Evolutionary conservation across 257 asterid species (phyloP).

Genomic region (Coffea eugenioides): DNA sequence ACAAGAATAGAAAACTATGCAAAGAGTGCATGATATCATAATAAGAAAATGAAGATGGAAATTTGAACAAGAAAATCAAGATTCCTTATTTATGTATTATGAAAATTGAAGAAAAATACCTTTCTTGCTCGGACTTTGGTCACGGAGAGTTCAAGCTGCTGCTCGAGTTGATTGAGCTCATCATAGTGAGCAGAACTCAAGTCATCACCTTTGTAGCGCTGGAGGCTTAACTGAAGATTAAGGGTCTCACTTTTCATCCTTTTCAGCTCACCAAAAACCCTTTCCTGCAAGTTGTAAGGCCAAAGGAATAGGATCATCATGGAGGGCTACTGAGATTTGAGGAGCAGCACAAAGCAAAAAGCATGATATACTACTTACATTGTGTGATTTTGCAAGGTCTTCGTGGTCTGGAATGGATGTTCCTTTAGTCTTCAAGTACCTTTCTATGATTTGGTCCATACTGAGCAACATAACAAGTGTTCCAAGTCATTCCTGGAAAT

Average conservation of each 20-base stretch:
- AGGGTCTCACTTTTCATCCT: constrained; percentile 58
- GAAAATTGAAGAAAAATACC: constrained; percentile 32
- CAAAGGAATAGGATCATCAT: background rate
- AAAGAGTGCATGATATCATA: too few species aligned
- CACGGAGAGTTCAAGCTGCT: constrained; percentile 54
- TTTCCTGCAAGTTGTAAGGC: constrained; percentile 34
- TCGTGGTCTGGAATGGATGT: constrained; percentile 36
- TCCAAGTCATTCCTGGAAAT: background rate
- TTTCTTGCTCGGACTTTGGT: constrained; percentile 68
- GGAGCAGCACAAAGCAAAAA: background rate
- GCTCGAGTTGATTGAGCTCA: constrained; percentile 58
- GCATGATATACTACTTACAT: constrained; percentile 19
- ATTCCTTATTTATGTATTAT: background rate
- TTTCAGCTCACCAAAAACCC: constrained; percentile 40
- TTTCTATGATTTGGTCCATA: constrained; percentile 68
- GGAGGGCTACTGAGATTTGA: too few species aligned
- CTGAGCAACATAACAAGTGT: constrained; percentile 29
- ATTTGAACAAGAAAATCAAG: background rate
- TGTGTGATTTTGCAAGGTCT: constrained; percentile 29
- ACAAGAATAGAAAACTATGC: background rate
- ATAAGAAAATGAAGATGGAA: too few species aligned
- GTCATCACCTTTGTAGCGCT: constrained; percentile 70
- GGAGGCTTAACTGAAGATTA: constrained; percentile 65
- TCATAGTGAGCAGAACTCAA: constrained; percentile 50
- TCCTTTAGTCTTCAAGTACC: constrained; percentile 51